Evolutionary conservation across 1,139 yeast genomes (phyloP), one percentile per base, ranked within the genome.

Genomic region (Taiozyma sp.): DNA sequence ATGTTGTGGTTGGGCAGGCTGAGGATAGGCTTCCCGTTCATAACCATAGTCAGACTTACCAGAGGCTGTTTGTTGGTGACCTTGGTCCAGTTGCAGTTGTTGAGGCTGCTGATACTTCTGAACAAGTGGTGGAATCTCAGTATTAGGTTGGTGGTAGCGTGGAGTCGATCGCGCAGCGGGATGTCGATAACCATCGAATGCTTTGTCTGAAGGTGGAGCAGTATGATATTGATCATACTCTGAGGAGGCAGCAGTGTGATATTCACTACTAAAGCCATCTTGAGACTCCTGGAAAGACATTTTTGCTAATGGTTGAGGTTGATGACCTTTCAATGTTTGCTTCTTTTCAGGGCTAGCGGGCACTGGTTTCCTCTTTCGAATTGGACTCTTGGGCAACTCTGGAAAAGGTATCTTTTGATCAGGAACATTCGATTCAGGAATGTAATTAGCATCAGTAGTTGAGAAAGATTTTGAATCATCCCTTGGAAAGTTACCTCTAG

Each of bases 291-390:
- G 24, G 14, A 16, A 19, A 19, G 40, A 19, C 24, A 38, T 4
- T 14, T 38, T 38, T 19, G 40, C 13, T 38, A 41, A 29, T 10
- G 19, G 29, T 34, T 43, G 32, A 38, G 44, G 14, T 13, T 19
- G 32, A 34, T 44, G 16, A 6, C 13, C 41, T 13, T 54, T 53
- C 30, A 46, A 48, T 10, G 53, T 50, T 16, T 47, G 52, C 22
- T 16, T 8, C 14, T 22, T 38, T 38, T 19, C 40, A 38, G 40
- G 40, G 9, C 40, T 38, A 10, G 8, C 40, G 2, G 40, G 40
- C 14, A 38, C 40, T 6, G 40, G 40, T 38, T 38, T 38, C 9
- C 40, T 38, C 40, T 40, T 40, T 14, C 43, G 23, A 16, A 24
- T 24, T 40, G 43, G 43, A 14, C 43, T 40, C 23, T 24, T 40